phyloP scores from a whole-genome alignment of 225 moss, liverwort and hornwort species.

The Bryoerythrophyllum caledonicum region DNA sequence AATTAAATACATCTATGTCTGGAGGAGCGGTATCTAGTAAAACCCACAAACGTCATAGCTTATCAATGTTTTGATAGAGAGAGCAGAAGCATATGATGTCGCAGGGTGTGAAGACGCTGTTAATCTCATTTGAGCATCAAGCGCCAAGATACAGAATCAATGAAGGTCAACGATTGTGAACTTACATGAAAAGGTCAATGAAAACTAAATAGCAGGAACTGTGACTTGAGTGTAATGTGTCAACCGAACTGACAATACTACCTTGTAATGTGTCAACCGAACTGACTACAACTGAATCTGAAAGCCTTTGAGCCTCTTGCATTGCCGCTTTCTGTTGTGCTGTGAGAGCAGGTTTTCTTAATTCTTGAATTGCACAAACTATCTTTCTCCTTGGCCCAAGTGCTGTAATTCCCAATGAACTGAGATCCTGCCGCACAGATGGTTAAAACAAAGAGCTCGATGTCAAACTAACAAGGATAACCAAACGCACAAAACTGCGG shows the following conservation, averaged over 20 bases:
- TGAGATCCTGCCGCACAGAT: slow-evolving; percentile 67
- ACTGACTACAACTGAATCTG: slow-evolving; percentile 28
- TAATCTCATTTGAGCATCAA: slow-evolving; percentile 12
- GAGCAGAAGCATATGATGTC: slow-evolving; percentile 16
- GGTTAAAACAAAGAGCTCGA: slow-evolving; percentile 4
- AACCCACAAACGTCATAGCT: slow-evolving; percentile 3
- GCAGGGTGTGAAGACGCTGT: slow-evolving; percentile 3
- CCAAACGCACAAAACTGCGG: not conserved
- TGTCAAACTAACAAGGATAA: slow-evolving; percentile 18
- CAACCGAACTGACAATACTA: slow-evolving; percentile 26
- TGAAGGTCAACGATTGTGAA: not conserved
- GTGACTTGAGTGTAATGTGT: not conserved
- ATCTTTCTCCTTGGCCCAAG: slow-evolving; percentile 95
- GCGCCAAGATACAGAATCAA: not conserved
- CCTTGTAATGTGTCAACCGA: slow-evolving; percentile 35
- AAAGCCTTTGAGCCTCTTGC: slow-evolving; percentile 21
- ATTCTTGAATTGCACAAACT: slow-evolving; percentile 67
- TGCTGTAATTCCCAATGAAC: slow-evolving; percentile 70
- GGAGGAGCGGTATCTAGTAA: slow-evolving; percentile 12
- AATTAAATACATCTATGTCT: slow-evolving; percentile 7
- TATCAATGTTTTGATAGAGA: not conserved
- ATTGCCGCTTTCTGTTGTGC: slow-evolving; percentile 17
- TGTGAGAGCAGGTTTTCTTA: slow-evolving; percentile 39
- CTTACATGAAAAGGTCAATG: too few relatives aligned
- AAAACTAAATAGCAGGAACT: not conserved